Base-by-base conservation (phyloP, 2,329 filamentous ascomycete genomes). In the Colletotrichum sp. region DNA sequence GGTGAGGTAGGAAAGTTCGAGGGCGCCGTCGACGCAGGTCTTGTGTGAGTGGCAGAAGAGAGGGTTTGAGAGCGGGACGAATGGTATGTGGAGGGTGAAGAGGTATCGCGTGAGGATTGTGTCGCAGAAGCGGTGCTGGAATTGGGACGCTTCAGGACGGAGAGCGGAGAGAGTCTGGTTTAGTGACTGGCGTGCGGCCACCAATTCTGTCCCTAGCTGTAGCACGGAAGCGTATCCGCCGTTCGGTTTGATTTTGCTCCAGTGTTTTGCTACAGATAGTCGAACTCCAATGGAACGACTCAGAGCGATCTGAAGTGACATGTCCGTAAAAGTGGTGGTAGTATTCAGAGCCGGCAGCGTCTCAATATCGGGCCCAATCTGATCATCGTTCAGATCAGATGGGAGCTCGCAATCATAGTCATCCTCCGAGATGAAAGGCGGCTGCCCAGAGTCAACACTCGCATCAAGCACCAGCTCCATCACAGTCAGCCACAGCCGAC, bases 81-180 rank as follows among this genome's bases (percentile, higher is more conserved):
- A 87, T 0, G 88, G 88, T 39, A 90, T 87, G 77, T 93, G 91
- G 0, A 93, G 85, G 0, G 87, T 85, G 15, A 92, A 84, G 77
- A 89, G 87, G 79, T 85, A 88, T 21, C 87, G 86, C 63, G 88
- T 86, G 5, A 87, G 81, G 66, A 86, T 80, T 64, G 88, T 81
- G 71, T 89, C 87, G 3, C 84, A 83, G 8, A 88, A 74, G 5
- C 84, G 83, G 15, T 86, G 79, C 71, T 89, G 88, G 74, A 89
- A 89, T 5, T 79, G 79, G 18, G 78, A 81, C n/a, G 85, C 78
- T 10, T 55, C n/a, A 59, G 77, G 8, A 71, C 55, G 10, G 30
- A 77, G 12, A 28, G 78, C 2, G 5, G 77, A 78, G 67, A 82
- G 82, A 2, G 78, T 80, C 39, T 85, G 80, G 3, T 84, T 81